Percentiles rank a stretch among this genome's conserved stretches.
phyloP scores from a whole-genome alignment of 2,329 filamentous ascomycete species.

The Leptographium lundbergii region DNA sequence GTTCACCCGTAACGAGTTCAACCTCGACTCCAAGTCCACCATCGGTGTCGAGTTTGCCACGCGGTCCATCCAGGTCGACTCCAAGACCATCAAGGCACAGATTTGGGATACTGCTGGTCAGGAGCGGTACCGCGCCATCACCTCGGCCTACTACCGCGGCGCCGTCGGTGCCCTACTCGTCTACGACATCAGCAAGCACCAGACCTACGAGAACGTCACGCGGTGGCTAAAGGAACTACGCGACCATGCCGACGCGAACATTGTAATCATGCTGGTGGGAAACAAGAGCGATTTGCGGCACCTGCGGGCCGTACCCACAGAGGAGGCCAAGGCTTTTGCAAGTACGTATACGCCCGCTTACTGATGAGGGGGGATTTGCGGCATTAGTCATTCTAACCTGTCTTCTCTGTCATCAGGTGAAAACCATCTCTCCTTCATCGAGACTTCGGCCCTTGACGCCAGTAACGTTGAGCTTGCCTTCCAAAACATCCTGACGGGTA shows the following conservation, averaged over 20 bases:
- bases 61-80: slow-evolving; percentile 95
- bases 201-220: slow-evolving; percentile 98
- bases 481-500: slow-evolving; percentile 98
- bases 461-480: slow-evolving; percentile 99
- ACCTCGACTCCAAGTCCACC: slow-evolving; percentile 98
- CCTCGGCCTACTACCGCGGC: slow-evolving; percentile 96
- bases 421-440: slow-evolving; percentile 97
- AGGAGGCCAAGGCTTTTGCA: slow-evolving; percentile 96
- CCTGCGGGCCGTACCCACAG: slow-evolving; percentile 88
- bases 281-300: slow-evolving; percentile 99
- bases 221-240: slow-evolving; percentile 98
- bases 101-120: slow-evolving; percentile 99
- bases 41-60: slow-evolving; percentile 99
- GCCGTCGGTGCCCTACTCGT: slow-evolving; percentile 94
- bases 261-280: slow-evolving; percentile 98
- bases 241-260: slow-evolving; percentile 96
- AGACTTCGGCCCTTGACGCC: slow-evolving; percentile 95
- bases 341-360: slow-evolving; percentile 40
- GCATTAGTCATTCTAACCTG: not conserved
- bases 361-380: too few relatives aligned
- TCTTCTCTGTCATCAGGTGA: slow-evolving; percentile 55
- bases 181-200: slow-evolving; percentile 99
- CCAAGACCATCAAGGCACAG: slow-evolving; percentile 99
- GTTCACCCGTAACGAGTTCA: slow-evolving; percentile 99
- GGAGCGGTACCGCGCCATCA: slow-evolving; percentile 98